These are phyloP conservation scores for Lasiodiplodia gonubiensis DNA, from an alignment of 2,329 filamentous ascomycete genomes.

Conservation along the genomic window DNA sequence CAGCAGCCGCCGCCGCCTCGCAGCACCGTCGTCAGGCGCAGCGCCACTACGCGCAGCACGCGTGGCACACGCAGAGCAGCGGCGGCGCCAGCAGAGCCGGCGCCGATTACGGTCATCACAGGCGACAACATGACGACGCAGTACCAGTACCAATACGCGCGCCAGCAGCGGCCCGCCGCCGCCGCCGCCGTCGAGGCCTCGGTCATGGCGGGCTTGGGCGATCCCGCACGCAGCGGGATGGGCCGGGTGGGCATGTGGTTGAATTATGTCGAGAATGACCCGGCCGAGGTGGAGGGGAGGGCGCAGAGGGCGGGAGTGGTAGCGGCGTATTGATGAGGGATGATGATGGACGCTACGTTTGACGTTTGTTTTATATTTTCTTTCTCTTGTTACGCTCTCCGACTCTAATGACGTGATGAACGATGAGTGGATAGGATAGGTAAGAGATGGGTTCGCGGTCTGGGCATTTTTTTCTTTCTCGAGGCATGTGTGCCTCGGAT, in stretches of 20 bases:
- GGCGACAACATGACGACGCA: background rate
- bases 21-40: background rate
- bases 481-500: background rate
- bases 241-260: conserved; percentile 49
- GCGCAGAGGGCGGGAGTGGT: conserved; percentile 4
- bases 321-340: conserved; percentile 4
- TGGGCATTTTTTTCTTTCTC: background rate
- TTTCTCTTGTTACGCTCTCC: background rate
- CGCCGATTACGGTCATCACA: background rate
- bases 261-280: conserved; percentile 43
- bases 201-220: conserved; percentile 46
- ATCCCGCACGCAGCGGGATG: conserved; percentile 37
- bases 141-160: background rate
- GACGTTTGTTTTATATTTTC: background rate
- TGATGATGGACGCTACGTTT: background rate
- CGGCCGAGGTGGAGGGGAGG: conserved; percentile 40
- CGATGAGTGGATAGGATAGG: background rate
- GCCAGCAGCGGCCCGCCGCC: background rate
- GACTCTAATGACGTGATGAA: background rate
- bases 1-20: conserved; percentile 36
- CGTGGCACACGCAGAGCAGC: conserved; percentile 22
- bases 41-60: conserved; percentile 35
- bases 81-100: background rate
- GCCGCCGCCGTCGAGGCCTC: conserved; percentile 34
- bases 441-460: background rate